phyloP scores from a whole-genome alignment of 495 filamentous ascomycete species.

The Amorphotheca resinae region DNA sequence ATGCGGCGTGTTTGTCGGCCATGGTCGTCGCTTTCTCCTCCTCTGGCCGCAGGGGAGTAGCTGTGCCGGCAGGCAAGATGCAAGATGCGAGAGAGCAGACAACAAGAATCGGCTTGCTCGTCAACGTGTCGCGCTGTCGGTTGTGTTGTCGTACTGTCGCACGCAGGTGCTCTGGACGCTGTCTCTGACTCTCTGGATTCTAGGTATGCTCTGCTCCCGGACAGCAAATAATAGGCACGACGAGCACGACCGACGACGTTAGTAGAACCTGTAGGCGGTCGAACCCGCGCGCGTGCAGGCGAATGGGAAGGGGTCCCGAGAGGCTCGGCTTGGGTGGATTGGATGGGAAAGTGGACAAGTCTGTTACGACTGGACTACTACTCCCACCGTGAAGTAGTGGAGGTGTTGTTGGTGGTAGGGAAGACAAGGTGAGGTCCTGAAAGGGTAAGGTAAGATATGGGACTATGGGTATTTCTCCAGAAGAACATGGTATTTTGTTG shows the following conservation, averaged over 20 bases:
- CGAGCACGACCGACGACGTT: too few relatives aligned
- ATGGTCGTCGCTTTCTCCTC: neutral
- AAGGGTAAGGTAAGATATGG: too few relatives aligned
- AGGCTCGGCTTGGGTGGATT: neutral
- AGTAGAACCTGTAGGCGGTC: too few relatives aligned
- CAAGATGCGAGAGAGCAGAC: neutral
- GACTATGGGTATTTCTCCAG: too few relatives aligned
- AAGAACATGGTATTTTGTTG: neutral
- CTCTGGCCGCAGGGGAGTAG: neutral
- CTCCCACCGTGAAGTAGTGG: neutral
- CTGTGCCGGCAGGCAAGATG: neutral
- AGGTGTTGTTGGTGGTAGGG: neutral
- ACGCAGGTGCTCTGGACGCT: too few relatives aligned
- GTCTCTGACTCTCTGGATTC: too few relatives aligned
- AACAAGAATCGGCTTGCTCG: neutral
- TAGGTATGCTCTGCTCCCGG: too few relatives aligned
- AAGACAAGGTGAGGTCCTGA: neutral
- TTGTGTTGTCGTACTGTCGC: too few relatives aligned
- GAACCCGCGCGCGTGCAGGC: too few relatives aligned
- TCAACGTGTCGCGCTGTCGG: conserved; percentile 4
- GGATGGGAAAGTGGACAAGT: neutral
- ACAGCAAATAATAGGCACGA: too few relatives aligned
- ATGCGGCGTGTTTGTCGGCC: neutral
- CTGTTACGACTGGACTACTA: neutral
- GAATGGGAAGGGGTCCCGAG: conserved; percentile 6